These are phyloP conservation scores for Eutypella sp. DNA, from an alignment of 2,329 filamentous ascomycete species.

Conservation along the genomic window DNA sequence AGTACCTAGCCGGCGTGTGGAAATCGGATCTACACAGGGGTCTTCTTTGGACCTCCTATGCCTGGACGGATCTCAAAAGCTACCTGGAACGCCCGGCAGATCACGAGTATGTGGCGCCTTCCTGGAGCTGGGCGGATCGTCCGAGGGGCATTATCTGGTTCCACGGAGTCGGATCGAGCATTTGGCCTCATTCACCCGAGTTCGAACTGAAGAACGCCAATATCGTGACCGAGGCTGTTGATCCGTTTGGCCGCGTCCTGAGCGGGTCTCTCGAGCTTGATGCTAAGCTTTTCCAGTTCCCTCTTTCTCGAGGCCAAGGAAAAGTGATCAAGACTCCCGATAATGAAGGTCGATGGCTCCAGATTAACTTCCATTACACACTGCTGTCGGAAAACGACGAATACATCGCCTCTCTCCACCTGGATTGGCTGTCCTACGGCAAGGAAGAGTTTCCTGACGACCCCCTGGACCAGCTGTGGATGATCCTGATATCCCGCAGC, in stretches of 20 bases:
- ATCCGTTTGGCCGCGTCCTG: slow-evolving; percentile 1
- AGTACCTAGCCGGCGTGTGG: slow-evolving; percentile 3
- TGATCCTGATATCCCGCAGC: background rate
- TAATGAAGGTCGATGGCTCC: background rate
- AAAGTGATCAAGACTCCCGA: background rate
- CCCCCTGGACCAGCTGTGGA: slow-evolving; percentile 1
- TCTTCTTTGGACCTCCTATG: background rate
- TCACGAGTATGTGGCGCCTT: background rate
- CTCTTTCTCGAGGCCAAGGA: background rate
- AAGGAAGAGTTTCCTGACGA: background rate
- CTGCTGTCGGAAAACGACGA: background rate
- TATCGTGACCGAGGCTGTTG: background rate
- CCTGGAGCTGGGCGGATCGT: slow-evolving; percentile 1
- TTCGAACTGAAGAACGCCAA: background rate
- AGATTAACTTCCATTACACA: background rate
- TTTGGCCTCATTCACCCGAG: slow-evolving; percentile 1
- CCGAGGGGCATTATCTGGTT: background rate
- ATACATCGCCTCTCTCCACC: slow-evolving; percentile 1
- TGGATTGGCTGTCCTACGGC: slow-evolving; percentile 1
- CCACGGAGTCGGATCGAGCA: background rate
- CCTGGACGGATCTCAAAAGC: background rate
- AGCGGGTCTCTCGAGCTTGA: background rate
- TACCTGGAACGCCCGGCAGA: background rate
- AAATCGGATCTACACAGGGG: slow-evolving; percentile 3
- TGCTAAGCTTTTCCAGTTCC: slow-evolving; percentile 1